phyloP scores from a whole-genome alignment of 108 stramenopile genomes.

The Skeletonema marinoi region DNA sequence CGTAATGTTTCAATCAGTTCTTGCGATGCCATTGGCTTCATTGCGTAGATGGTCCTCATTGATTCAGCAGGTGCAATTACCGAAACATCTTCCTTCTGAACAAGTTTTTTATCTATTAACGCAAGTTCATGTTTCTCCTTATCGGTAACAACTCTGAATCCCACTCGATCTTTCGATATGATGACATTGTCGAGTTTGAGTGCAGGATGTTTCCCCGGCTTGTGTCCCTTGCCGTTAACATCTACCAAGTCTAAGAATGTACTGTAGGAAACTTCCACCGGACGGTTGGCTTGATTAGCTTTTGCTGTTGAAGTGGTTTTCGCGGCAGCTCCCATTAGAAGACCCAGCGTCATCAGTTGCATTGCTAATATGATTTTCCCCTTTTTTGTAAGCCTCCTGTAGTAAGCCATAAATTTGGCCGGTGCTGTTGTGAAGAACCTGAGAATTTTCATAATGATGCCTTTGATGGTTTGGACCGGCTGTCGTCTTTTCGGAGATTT shows the following conservation, averaged over 20 bases:
- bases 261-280: constrained; percentile 72
- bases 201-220: constrained; percentile 36
- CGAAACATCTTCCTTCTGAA: constrained; percentile 27
- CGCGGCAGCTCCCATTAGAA: constrained; percentile 13
- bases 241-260: constrained; percentile 75
- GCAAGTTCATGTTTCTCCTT: constrained; percentile 35
- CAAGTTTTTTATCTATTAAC: constrained; percentile 36
- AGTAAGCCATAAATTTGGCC: constrained; percentile 19
- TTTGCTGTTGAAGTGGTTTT: constrained; percentile 13
- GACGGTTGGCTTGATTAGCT: constrained; percentile 33
- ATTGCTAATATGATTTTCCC: constrained; percentile 17
- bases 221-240: constrained; percentile 46
- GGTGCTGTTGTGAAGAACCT: constrained; percentile 11
- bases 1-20: constrained; percentile 65
- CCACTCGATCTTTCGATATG: constrained; percentile 61
- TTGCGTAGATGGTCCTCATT: constrained; percentile 50
- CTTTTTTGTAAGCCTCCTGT: constrained; percentile 7
- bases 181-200: constrained; percentile 59
- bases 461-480: constrained; percentile 6
- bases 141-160: constrained; percentile 54
- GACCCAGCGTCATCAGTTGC: constrained; percentile 28
- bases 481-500: constrained; percentile 8
- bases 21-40: constrained; percentile 64
- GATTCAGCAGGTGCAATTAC: constrained; percentile 20
- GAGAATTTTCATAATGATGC: constrained; percentile 2